Conservation (phyloP, 179 eudicot genomes). For the Monotropa hypopitys region DNA sequence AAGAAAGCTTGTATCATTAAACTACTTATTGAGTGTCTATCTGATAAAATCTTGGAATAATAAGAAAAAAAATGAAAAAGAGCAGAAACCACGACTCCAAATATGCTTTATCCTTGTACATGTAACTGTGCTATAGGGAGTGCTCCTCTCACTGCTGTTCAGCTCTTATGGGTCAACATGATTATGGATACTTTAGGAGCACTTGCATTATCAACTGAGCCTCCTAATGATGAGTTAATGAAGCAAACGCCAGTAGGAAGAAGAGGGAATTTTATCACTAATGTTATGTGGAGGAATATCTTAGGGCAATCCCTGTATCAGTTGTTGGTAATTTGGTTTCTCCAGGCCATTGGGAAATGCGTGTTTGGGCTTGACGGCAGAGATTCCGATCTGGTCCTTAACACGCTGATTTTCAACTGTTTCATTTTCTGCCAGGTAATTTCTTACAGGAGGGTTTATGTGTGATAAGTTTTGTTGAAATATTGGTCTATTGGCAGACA, state of each 20-base stretch:
- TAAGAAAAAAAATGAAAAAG: neutral
- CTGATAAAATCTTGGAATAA: neutral
- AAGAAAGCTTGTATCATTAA: slow-evolving; percentile 6
- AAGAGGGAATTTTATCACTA: slow-evolving; percentile 46
- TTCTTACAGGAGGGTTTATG: neutral
- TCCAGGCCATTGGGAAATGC: slow-evolving; percentile 39
- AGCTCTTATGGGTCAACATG: slow-evolving; percentile 91
- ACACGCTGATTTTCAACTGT: slow-evolving; percentile 75
- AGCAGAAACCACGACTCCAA: slow-evolving; percentile 1
- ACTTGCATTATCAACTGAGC: slow-evolving; percentile 81
- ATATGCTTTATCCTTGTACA: neutral
- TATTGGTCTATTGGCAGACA: neutral
- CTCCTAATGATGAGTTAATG: slow-evolving; percentile 71
- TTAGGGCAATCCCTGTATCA: slow-evolving; percentile 75
- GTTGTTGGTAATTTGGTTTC: slow-evolving; percentile 44
- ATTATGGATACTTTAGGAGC: slow-evolving; percentile 94
- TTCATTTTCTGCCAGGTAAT: slow-evolving; percentile 86
- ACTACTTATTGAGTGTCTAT: neutral
- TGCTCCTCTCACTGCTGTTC: slow-evolving; percentile 81
- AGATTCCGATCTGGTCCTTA: slow-evolving; percentile 36
- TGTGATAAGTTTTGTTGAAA: neutral
- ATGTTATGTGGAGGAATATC: slow-evolving; percentile 72
- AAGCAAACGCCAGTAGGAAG: slow-evolving; percentile 55
- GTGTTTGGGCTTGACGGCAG: slow-evolving; percentile 41
- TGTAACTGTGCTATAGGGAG: slow-evolving; percentile 37